Base-by-base conservation (phyloP, 345 rosid species). In the Turnera subulata region DNA sequence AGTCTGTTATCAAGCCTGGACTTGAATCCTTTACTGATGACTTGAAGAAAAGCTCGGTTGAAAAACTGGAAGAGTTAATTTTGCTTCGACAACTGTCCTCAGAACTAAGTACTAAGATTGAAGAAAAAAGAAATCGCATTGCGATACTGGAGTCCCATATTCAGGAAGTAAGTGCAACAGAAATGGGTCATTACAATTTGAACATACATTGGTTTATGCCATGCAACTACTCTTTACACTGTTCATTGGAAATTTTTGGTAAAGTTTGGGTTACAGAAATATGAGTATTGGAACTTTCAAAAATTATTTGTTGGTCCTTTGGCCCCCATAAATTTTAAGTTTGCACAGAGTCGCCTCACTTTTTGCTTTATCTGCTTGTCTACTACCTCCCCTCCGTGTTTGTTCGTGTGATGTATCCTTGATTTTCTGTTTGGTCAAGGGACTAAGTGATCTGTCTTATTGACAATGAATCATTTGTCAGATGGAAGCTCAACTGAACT, bases 1-100 rank as follows among this genome's bases (percentile, higher is more conserved):
- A 84, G 62, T 69, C 77, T 23, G 61, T 64, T 21, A 68, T 89
- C 42, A 89, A 84, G 78, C 86, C 79, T 33, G 84, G 76, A 49
- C 80, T 92, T 11, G 73, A 72, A 62, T 77, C 80, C 22, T 65
- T 70, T 45, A 64, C 73, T 5, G 80, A 81, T 19, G 80, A 71
- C 0, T 63, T 76, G 49, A 92, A 84, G 65, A 80, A 60, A 71
- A 73, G 72, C 67, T 78, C 81, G 38, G 51, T 64, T 75, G 76
- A 23, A 54, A 89, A 80, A 59, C 49, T 68, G 55, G 96, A 85
- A 55, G 88, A 80, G 59, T 32, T 74, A 48, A 77, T 75, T 46
- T 61, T 60, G 29, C 82, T 82, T 46, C 94, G 83, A 62, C 79
- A 78, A 60, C 78, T 73, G 22, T 72, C 68, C 6, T 82, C 86